Base-by-base conservation (phyloP, 2,329 filamentous ascomycete genomes). In the Colletotrichum sp. region DNA sequence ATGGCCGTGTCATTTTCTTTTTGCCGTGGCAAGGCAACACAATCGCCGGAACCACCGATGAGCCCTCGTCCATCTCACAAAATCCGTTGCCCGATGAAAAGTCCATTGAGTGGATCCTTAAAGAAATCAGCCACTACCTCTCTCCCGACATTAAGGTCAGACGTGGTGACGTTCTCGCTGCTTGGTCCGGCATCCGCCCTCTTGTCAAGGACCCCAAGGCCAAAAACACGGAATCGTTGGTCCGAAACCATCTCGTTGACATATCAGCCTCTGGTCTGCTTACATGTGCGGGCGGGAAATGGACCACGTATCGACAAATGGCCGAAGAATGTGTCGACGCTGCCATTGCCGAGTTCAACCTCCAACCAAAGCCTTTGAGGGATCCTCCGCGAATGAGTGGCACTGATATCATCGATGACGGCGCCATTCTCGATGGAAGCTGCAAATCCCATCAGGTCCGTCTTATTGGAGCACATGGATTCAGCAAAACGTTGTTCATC, bases 221-320 rank as follows among this genome's bases (percentile, higher is more conserved):
- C 68, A 92, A 92, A 84, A 96, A 95, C 83, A 97, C 95, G 1
- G 93, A 98, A 85, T 96, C 95, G 30, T 91, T 98, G 21, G 95
- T 98, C 68, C 94, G 95, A 72, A 98, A 96, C 84, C 95, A 98
- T 83, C 89, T 98, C 59, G 91, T 98, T 79, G 93, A 95, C 76
- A 90, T 95, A 66, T 96, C 95, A n/a, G 85, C 90, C 3, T 95
- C 94, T 8, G 95, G 95, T 13, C 90, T 98, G 24, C 87, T 98
- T 79, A 98, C 95, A 39, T 96, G 95, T 81, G 95, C 95, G 32
- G 95, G 95, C 79, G 95, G 95, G 64, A 98, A 98, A 86, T 98
- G 95, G 95, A 98, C 95, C 4, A 98, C 95, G 2, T 98, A 98
- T 86, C 93, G 95, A 72, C 95, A 98, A 85, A 98, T 98, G 95